These are phyloP conservation scores for Trichocomaceae sp. DNA, from an alignment of 2,329 filamentous ascomycete species.

Conservation along the genomic window DNA sequence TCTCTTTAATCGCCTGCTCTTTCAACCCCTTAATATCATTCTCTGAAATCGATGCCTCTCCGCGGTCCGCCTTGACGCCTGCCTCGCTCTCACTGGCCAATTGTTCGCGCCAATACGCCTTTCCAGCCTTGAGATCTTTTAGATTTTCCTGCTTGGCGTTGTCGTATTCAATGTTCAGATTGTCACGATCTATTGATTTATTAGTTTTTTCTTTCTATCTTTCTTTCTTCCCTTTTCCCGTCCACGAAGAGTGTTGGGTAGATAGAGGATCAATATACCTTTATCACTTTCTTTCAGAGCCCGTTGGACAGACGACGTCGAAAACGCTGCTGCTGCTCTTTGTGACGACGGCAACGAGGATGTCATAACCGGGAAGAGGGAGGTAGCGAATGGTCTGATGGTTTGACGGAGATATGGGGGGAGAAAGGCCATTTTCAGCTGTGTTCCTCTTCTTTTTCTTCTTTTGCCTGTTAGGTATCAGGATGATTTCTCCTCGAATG, in stretches of 20 bases:
- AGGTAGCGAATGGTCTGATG: background rate
- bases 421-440: constrained; percentile 5
- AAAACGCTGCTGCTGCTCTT: constrained; percentile 1
- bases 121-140: constrained; percentile 49
- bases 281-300: constrained; percentile 32
- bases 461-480: background rate
- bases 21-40: constrained; percentile 1
- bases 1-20: background rate
- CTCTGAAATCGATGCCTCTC: constrained; percentile 21
- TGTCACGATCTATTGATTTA: constrained; percentile 34
- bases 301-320: constrained; percentile 18
- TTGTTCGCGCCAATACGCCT: constrained; percentile 69
- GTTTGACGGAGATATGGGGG: background rate
- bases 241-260: too few species aligned
- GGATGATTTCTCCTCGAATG: too few species aligned
- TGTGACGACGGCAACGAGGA: background rate
- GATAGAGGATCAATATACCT: too few species aligned
- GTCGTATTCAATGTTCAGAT: constrained; percentile 41
- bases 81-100: constrained; percentile 75
- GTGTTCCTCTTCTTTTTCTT: background rate
- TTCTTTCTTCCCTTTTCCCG: too few species aligned
- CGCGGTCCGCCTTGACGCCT: constrained; percentile 59
- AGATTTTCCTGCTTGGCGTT: constrained; percentile 57
- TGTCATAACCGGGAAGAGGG: background rate
- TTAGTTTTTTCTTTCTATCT: background rate